These are phyloP conservation scores for Aureobasidium subglaciale DNA, from an alignment of 2,329 filamentous ascomycete genomes.

Conservation along the genomic window DNA sequence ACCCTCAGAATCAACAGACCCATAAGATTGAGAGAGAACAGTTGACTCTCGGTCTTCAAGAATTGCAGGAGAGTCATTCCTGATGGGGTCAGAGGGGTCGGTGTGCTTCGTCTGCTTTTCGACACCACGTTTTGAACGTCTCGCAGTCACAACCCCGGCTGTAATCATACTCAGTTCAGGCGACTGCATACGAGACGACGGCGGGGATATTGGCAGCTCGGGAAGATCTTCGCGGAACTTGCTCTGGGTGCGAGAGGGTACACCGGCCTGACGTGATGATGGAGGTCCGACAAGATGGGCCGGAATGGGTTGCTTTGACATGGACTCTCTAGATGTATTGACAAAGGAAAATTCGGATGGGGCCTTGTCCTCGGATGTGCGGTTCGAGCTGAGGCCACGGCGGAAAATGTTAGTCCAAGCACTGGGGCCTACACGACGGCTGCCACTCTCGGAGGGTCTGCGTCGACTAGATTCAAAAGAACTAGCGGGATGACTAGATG, in stretches of 20 bases:
- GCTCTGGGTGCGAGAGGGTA: conserved; percentile 75
- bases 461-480: conserved; percentile 24
- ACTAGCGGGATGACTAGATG: conserved; percentile 14
- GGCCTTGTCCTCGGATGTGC: conserved; percentile 31
- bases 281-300: conserved; percentile 39
- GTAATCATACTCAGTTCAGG: conserved; percentile 53
- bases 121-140: conserved; percentile 27
- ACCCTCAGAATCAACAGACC: conserved; percentile 89
- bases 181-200: conserved; percentile 72
- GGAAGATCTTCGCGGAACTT: conserved; percentile 90
- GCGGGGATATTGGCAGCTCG: conserved; percentile 77
- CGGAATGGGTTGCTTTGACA: conserved; percentile 51
- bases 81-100: conserved; percentile 35
- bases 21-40: conserved; percentile 70
- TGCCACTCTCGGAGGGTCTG: conserved; percentile 30
- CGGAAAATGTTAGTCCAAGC: conserved; percentile 70
- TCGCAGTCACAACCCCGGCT: conserved; percentile 35
- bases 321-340: conserved; percentile 85
- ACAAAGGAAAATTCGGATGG: conserved; percentile 69
- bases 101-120: conserved; percentile 20
- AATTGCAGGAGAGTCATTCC: conserved; percentile 20
- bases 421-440: conserved; percentile 23
- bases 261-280: conserved; percentile 42
- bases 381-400: conserved; percentile 36
- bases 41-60: not conserved